Conservation (phyloP, 257 asterid genomes). For the Voacanga thouarsii region DNA sequence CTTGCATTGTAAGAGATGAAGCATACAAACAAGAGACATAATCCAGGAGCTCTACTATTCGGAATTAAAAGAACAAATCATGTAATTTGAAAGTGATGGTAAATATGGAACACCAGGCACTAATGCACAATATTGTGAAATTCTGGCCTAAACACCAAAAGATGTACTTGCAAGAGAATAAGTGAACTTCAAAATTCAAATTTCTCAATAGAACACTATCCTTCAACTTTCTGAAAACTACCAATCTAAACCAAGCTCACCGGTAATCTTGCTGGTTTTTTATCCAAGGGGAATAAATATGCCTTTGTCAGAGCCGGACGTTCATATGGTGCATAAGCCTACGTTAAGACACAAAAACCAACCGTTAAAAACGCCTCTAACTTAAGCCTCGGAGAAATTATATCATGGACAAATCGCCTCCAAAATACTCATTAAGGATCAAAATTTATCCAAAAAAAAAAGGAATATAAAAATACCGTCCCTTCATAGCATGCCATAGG, state of each 20-base stretch:
- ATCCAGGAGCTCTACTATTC: not conserved
- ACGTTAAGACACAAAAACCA: constrained; percentile 26
- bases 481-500: not conserved
- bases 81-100: not conserved
- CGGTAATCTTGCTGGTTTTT: constrained; percentile 94
- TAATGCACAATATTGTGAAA: not conserved
- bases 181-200: not conserved
- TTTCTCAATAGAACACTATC: not conserved
- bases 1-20: not conserved
- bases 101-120: not conserved
- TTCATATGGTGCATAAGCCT: constrained; percentile 91
- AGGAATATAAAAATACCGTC: not conserved
- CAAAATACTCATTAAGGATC: not conserved
- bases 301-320: constrained; percentile 96
- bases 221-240: not conserved
- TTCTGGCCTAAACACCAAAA: not conserved
- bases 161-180: not conserved
- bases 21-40: not conserved
- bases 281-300: constrained; percentile 79
- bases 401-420: not conserved
- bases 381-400: not conserved
- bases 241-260: constrained; percentile 42
- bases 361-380: not conserved
- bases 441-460: not conserved
- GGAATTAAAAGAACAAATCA: not conserved